Evolutionary conservation across 768 basidiomycete genomes (phyloP).

Genomic region (Tricholoma bakamatsutake): DNA sequence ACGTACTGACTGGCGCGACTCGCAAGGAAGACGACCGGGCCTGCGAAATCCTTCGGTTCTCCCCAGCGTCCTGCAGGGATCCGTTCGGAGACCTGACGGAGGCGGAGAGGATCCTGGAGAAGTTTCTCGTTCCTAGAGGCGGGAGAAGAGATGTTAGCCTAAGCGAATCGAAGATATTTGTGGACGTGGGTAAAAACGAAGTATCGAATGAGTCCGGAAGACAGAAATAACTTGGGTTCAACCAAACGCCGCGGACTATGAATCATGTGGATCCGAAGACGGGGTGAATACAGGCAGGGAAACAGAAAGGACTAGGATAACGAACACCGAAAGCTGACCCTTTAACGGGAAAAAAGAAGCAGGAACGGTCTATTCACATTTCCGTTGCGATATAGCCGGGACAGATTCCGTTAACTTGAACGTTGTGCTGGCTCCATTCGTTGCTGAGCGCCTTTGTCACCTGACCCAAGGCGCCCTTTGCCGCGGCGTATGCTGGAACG

Average conservation of each 20-base stretch:
- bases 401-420: constrained; percentile 85
- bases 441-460: constrained; percentile 88
- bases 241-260: constrained; percentile 2
- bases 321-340: constrained; percentile 1
- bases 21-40: constrained; percentile 65
- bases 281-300: background rate
- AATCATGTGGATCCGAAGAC: constrained; percentile 3
- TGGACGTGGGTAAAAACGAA: constrained; percentile 2
- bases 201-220: background rate
- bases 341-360: background rate
- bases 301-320: constrained; percentile 1
- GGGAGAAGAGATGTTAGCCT: background rate
- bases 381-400: constrained; percentile 90
- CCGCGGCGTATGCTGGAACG: constrained; percentile 90
- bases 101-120: constrained; percentile 52
- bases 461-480: constrained; percentile 83
- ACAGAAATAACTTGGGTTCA: background rate
- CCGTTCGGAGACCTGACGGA: constrained; percentile 67
- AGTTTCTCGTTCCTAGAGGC: constrained; percentile 40
- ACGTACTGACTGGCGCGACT: constrained; percentile 66
- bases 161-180: background rate
- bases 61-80: constrained; percentile 75
- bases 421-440: constrained; percentile 86
- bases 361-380: constrained; percentile 46
- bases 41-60: constrained; percentile 66